Conservation (phyloP, 208 protist genomes). For the Trypanosoma mega region DNA sequence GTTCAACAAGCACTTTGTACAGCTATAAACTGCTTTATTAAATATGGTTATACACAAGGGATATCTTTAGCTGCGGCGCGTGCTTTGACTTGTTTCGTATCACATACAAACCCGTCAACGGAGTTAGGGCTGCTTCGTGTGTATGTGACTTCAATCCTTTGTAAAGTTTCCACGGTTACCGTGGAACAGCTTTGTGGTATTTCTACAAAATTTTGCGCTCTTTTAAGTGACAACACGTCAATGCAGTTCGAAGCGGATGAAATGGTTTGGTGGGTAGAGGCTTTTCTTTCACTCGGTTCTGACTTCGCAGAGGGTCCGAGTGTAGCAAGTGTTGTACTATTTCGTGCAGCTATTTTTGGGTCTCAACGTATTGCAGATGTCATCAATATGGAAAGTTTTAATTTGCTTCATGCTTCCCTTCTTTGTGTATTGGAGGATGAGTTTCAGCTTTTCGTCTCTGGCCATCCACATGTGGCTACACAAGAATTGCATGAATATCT, state of each 20-base stretch:
- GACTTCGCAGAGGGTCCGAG: slow-evolving; percentile 21
- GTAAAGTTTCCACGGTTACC: slow-evolving; percentile 6
- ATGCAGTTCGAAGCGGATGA: slow-evolving; percentile 19
- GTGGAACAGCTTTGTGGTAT: slow-evolving; percentile 19
- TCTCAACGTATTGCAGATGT: no score
- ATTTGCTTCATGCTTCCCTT: slow-evolving; percentile 11
- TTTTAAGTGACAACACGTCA: slow-evolving; percentile 14
- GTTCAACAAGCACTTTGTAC: slow-evolving; percentile 27
- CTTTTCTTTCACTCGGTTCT: slow-evolving; percentile 25
- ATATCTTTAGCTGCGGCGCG: slow-evolving; percentile 13
- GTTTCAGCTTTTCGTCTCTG: slow-evolving; percentile 24
- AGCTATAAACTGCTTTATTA: slow-evolving; percentile 24
- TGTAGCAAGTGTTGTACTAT: slow-evolving; percentile 16
- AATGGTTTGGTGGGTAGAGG: slow-evolving; percentile 26
- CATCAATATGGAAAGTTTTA: no score
- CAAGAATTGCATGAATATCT: slow-evolving; percentile 17
- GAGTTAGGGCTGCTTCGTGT: slow-evolving; percentile 24
- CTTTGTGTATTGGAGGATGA: slow-evolving; percentile 30
- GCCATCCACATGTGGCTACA: slow-evolving; percentile 12
- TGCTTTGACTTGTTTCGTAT: slow-evolving; percentile 11
- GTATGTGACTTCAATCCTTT: slow-evolving; percentile 21
- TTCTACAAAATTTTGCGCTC: slow-evolving; percentile 3
- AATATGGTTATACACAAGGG: slow-evolving; percentile 7
- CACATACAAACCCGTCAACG: slow-evolving; percentile 6
- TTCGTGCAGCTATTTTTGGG: slow-evolving; percentile 12